Base-by-base conservation (phyloP, 2,329 filamentous ascomycete genomes). In the Colletotrichum sansevieriae region DNA sequence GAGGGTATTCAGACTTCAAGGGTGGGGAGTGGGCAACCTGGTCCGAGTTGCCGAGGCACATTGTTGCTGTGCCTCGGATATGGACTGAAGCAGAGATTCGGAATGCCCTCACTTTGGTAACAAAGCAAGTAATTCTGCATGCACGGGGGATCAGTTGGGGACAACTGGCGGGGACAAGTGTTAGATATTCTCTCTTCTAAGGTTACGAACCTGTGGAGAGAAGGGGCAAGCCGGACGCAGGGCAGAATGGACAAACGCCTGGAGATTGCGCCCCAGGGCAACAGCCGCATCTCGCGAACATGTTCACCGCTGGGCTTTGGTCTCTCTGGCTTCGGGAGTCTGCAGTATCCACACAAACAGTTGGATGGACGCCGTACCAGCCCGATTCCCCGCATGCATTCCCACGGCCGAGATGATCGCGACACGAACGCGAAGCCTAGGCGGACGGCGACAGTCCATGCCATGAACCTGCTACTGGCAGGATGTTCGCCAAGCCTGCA, bases 41-140 rank as follows among this genome's bases (percentile, higher is more conserved):
- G 22, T 51, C 18, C 18, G 47, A 51, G 22, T 51, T 51, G 47
- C 22, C 22, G 11, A 51, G 47, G 12, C 47, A 51, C 47, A 51
- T 51, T 51, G 47, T 29, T 25, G 47, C 47, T 51, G 47, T 7
- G 18, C 46, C 18, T 25, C 22, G 46, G 18, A 51, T 6, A 12
- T 25, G 47, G 47, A 51, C 47, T 51, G 47, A 51, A 46, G 43
- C 47, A 22, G 47, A 51, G 47, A 51, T 51, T 22, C 47, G 7
- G 22, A 51, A 51, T 51, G 47, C 22, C 47, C 22, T 51, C 22
- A 25, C 22, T 51, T 51, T 29, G 18, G 47, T 3, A 15, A n/a
- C 47, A 51, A 51, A 9, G 11, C 4, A 29, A 51, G 22, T 7
- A 51, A 51, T 46, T 11, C 8, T 46, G 8, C 47, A 51, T 51